Percentiles rank a stretch among this genome's conserved stretches.
These are phyloP conservation scores for Amphibolis antarctica DNA, from an alignment of 106 monocot genomes.

Conservation along the genomic window DNA sequence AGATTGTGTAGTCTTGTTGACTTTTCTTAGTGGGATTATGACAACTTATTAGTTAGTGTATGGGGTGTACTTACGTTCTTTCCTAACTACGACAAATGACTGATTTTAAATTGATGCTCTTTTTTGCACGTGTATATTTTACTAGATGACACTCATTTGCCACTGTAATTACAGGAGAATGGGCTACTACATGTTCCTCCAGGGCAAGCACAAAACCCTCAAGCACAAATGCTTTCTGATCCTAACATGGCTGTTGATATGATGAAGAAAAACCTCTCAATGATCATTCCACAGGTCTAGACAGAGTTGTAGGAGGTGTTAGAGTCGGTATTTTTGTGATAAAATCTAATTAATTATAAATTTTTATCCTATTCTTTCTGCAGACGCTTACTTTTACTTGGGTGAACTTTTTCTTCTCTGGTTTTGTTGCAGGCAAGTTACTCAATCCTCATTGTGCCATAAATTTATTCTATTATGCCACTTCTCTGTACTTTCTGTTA, in stretches of 20 bases:
- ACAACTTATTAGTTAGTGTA: no score
- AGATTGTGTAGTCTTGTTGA: no score
- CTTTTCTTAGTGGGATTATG: no score
- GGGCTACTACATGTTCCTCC: slow-evolving; percentile 88
- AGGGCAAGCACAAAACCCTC: slow-evolving; percentile 81
- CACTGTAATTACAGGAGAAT: slow-evolving; percentile 58
- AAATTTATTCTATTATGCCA: no score
- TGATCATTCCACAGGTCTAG: slow-evolving; percentile 98
- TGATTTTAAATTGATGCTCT: no score
- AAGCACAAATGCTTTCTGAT: slow-evolving; percentile 99
- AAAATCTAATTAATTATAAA: background rate
- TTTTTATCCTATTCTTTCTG: slow-evolving; percentile 9
- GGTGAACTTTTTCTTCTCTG: slow-evolving; percentile 99
- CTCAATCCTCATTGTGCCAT: background rate
- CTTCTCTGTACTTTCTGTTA: no score
- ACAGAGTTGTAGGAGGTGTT: no score
- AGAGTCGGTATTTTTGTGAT: background rate
- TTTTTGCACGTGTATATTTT: no score
- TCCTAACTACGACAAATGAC: no score
- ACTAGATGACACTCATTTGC: background rate
- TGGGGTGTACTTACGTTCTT: no score
- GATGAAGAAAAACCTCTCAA: slow-evolving; percentile 99
- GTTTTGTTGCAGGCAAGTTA: slow-evolving; percentile 87
- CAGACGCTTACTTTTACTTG: slow-evolving; percentile 99
- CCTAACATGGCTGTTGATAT: slow-evolving; percentile 99